Evolutionary conservation across 2,329 filamentous ascomycete species (phyloP), one percentile per base, ranked within the genome.

Genomic region (Aspergillus pseudonomiae): DNA sequence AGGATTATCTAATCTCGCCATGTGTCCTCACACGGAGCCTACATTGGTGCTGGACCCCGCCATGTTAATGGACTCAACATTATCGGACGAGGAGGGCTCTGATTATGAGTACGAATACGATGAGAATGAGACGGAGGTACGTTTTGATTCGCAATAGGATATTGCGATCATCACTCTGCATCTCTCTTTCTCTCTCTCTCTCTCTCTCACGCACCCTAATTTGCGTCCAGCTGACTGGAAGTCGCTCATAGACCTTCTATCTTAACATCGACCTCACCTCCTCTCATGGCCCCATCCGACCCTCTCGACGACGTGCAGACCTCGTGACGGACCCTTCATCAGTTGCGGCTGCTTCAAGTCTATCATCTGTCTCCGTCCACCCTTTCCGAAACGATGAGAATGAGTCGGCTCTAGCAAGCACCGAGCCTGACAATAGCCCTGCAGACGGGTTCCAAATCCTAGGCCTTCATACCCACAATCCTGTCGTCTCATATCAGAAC

Each of bases 401-500:
- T 45, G 79, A 79, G 30, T 72, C 75, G 54, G 73, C 77, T 63
- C 73, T 78, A 54, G 78, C 80, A 55, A 79, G 78, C 56, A 78
- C 80, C 59, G 65, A 76, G 58, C 48, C 63, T 48, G 67, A 67
- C 57, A 63, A 63, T 45, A 63, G 65, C 53, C 63, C 63, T 58
- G 64, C 71, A 30, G 77, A 81, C 52, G 75, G 79, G 54, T 86
- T 97, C 6, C 93, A 97, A 73, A 89, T 97, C 57, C 82, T 95
- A n/a, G 93, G 92, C 32, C 83, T 97, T 4, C 91, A 96, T 76
- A 89, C 89, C 1, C 73, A 80, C 2, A 90, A 91, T 56, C 94
- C 94, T 0, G 81, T 97, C 32, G 84, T 97, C 63, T 90, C 91
- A 26, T 96, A 96, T 78, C 86, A 90, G 63, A 91, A 91, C 34